Percentiles rank a stretch among this genome's conserved stretches.
phyloP scores from a whole-genome alignment of 83 land plant genomes.

The Thuja plicata region DNA sequence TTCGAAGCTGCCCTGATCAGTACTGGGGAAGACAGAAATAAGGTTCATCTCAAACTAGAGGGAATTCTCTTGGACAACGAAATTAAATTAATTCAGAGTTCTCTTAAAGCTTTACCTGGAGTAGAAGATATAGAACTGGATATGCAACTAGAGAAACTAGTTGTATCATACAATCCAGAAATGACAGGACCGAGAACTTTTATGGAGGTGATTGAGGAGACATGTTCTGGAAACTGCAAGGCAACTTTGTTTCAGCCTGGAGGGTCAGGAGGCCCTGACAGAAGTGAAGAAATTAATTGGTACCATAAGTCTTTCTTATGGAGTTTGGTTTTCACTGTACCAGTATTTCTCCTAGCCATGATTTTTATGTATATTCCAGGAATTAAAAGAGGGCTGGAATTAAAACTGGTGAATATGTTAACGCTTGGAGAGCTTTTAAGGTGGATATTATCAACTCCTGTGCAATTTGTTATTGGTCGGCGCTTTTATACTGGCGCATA shows the following conservation, averaged over 20 bases:
- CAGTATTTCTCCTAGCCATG: constrained; percentile 57
- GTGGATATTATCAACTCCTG: constrained; percentile 77
- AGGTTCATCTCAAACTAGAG: constrained; percentile 50
- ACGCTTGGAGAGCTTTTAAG: constrained; percentile 61
- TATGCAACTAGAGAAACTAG: constrained; percentile 23
- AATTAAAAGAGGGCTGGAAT: constrained; percentile 38
- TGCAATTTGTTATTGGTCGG: constrained; percentile 73
- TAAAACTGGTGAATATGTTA: constrained; percentile 60
- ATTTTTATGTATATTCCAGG: constrained; percentile 31
- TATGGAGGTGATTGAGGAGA: constrained; percentile 55
- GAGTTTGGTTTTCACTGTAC: constrained; percentile 74
- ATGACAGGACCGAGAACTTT: constrained; percentile 68
- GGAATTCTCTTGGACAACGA: constrained; percentile 26
- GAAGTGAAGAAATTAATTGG: constrained; percentile 46
- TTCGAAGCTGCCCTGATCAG: constrained; percentile 67
- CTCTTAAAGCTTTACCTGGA: constrained; percentile 55
- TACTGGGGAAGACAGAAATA: constrained; percentile 62
- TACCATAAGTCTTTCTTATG: constrained; percentile 55
- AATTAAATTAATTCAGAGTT: constrained; percentile 36
- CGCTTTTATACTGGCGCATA: constrained; percentile 71
- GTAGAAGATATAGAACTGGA: constrained; percentile 43
- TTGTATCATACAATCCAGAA: constrained; percentile 64
- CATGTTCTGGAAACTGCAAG: constrained; percentile 35
- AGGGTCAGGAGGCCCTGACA: constrained; percentile 33
- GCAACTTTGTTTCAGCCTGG: constrained; percentile 43